Evolutionary conservation across 768 basidiomycete species (phyloP).

Genomic region (Suillus spraguei): DNA sequence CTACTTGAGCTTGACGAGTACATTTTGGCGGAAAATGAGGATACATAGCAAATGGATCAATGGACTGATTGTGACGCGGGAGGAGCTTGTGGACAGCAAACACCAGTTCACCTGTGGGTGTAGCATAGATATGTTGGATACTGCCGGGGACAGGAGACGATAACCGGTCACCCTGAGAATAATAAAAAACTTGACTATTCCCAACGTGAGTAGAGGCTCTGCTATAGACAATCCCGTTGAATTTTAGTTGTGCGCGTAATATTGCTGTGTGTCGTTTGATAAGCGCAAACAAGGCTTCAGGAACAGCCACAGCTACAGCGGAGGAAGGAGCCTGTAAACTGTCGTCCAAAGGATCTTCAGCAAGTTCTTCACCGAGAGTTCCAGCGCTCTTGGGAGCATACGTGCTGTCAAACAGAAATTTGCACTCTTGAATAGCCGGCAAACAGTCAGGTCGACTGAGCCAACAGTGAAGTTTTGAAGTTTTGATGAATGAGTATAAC

Average conservation of each 20-base stretch:
- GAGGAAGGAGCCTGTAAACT: background rate
- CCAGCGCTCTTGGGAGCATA: background rate
- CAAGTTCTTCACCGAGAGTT: background rate
- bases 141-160: slow-evolving; percentile 2
- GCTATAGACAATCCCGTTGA: background rate
- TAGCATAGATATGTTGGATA: slow-evolving; percentile 10
- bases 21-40: slow-evolving; percentile 2
- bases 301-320: background rate
- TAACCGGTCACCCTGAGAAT: background rate
- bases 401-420: slow-evolving; percentile 14
- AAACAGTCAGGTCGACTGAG: slow-evolving; percentile 11
- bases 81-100: slow-evolving; percentile 16
- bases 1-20: background rate
- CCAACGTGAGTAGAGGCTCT: background rate
- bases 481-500: slow-evolving; percentile 13
- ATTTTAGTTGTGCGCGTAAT: background rate
- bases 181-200: background rate
- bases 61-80: background rate
- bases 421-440: slow-evolving; percentile 14
- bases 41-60: slow-evolving; percentile 6
- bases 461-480: slow-evolving; percentile 20
- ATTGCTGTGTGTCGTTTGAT: background rate
- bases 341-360: background rate
- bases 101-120: background rate
- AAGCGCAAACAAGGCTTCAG: background rate